Evolutionary conservation across 2,329 filamentous ascomycete genomes (phyloP).

Genomic region (Fusarium keratoplasticum): DNA sequence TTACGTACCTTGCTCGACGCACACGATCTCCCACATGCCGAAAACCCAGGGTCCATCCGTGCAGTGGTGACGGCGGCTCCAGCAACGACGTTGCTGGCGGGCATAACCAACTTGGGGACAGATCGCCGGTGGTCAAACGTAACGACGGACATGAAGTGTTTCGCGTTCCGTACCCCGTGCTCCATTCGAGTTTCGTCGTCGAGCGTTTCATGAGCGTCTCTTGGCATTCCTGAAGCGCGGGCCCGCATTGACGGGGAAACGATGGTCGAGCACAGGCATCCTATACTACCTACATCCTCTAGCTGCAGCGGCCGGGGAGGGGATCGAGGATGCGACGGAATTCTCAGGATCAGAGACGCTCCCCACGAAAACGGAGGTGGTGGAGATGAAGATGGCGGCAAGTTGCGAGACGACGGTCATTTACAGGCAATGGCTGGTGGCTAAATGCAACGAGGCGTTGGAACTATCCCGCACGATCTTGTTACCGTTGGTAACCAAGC

Average conservation of each 20-base stretch:
- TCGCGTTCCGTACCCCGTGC: slow-evolving; percentile 28
- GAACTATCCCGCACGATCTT: slow-evolving; percentile 18
- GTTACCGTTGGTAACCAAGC: slow-evolving; percentile 22
- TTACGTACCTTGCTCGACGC: background rate
- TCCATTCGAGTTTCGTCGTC: slow-evolving; percentile 30
- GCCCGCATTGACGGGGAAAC: slow-evolving; percentile 35
- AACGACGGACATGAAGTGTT: slow-evolving; percentile 23
- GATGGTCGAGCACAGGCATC: background rate
- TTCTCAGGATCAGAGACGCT: background rate
- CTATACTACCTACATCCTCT: background rate
- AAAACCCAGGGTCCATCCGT: slow-evolving; percentile 31
- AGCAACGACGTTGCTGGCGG: slow-evolving; percentile 11
- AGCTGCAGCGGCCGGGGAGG: background rate
- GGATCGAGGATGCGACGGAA: background rate
- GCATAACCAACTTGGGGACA: slow-evolving; percentile 6
- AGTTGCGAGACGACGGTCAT: background rate
- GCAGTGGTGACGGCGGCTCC: slow-evolving; percentile 1
- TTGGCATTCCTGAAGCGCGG: slow-evolving; percentile 35
- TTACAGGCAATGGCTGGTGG: slow-evolving; percentile 2
- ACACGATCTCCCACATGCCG: slow-evolving; percentile 6
- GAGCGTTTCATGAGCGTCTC: slow-evolving; percentile 36
- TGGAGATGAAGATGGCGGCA: background rate
- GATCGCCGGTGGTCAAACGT: slow-evolving; percentile 38
- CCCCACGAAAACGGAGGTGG: background rate
- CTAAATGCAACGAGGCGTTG: slow-evolving; percentile 7